These are phyloP conservation scores for Aspergillus brasiliensis DNA, from an alignment of 2,329 filamentous ascomycete species.

Conservation along the genomic window DNA sequence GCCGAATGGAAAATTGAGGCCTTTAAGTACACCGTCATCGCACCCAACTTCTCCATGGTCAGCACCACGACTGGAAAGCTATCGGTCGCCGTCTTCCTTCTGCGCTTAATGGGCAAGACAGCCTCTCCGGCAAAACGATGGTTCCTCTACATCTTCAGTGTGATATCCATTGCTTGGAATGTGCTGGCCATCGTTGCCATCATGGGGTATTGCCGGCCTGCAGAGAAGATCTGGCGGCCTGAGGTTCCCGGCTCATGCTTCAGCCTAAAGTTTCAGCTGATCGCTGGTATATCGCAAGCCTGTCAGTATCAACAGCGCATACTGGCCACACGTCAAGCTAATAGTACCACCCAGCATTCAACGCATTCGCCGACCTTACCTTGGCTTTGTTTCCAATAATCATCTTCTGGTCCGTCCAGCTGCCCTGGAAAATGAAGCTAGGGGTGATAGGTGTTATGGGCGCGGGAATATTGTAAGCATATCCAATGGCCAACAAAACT, in stretches of 20 bases:
- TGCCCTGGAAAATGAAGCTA: constrained; percentile 13
- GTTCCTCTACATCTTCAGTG: constrained; percentile 17
- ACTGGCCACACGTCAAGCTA: not conserved
- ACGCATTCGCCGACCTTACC: constrained; percentile 16
- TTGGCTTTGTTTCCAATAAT: constrained; percentile 15
- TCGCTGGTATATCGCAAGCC: constrained; percentile 15
- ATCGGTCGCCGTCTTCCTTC: constrained; percentile 19
- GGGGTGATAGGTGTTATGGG: constrained; percentile 16
- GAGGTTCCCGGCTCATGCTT: constrained; percentile 16
- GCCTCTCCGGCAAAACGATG: constrained; percentile 11
- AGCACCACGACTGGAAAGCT: constrained; percentile 21
- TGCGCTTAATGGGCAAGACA: constrained; percentile 14
- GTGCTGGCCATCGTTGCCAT: constrained; percentile 15
- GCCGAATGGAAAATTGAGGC: constrained; percentile 6
- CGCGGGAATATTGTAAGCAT: constrained; percentile 11
- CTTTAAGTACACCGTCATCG: constrained; percentile 18
- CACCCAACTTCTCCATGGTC: constrained; percentile 18
- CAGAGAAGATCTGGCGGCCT: constrained; percentile 16
- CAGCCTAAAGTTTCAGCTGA: constrained; percentile 12
- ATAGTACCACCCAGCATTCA: constrained; percentile 10
- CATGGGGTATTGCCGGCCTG: constrained; percentile 17
- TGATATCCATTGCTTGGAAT: constrained; percentile 17
- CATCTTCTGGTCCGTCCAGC: constrained; percentile 14
- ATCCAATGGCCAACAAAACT: too few species aligned
- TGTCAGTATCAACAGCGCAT: not conserved